Evolutionary conservation across 2,329 filamentous ascomycete species (phyloP), one percentile per base, ranked within the genome.

Genomic region (Pestalotiopsis sp.): DNA sequence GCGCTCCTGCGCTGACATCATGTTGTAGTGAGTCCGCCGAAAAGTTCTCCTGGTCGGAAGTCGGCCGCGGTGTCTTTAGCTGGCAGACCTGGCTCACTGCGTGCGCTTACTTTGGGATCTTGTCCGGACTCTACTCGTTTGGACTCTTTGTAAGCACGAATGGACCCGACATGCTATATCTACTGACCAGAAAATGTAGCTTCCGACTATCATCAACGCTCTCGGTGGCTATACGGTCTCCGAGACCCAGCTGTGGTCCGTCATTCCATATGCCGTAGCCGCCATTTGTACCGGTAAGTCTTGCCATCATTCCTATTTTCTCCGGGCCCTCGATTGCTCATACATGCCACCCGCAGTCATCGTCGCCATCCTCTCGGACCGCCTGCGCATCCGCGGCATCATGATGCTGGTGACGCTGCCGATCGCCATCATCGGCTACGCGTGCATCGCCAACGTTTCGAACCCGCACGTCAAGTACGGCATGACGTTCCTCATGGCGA

Each of bases 401-500:
- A 78, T 92, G 52, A 91, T 92, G 87, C 84, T 92, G 3, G 84
- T 82, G 76, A 88, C 87, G 0, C 81, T 92, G 0, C 88, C 89
- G 9, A 81, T 92, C 62, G 88, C 90, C 27, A 91, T 92, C 66
- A 81, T 86, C 20, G 90, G 90, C 17, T 92, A 92, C 72, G 90
- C 85, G 0, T 86, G 87, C 7, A 91, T 92, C 67, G 87, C 87
- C 64, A 88, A 90, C 67, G 81, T 85, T 25, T 73, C 81, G 2
- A 81, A 83, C 20, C 77, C 87, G 1, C 81, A 83, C 1, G 80
- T 85, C 2, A 84, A 87, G 62, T 92, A 91, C 72, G 89, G 84
- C 52, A 91, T 91, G 88, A 91, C 89, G 0, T 90, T 90, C 73
- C 80, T 92, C 66, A 91, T 91, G 88, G 88, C 90, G 0, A 87